These are phyloP conservation scores for Penicillium simplicissimum DNA, from an alignment of 495 filamentous ascomycete species.

Conservation along the genomic window DNA sequence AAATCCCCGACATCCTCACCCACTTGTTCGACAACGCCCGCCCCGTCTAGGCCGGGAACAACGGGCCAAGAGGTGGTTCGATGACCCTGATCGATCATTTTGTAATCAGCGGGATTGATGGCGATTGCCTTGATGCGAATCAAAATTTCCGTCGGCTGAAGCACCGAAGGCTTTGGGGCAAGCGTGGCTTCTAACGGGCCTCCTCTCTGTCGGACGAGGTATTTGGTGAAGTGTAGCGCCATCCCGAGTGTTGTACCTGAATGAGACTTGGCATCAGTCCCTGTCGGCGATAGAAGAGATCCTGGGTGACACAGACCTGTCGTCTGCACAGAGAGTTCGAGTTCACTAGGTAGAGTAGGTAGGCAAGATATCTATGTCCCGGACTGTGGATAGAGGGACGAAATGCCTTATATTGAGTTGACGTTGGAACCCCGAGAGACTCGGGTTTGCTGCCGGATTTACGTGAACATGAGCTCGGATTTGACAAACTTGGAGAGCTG, in stretches of 20 bases:
- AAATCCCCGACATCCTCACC: constrained; percentile 28
- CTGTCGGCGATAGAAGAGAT: background rate
- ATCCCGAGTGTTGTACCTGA: background rate
- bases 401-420: background rate
- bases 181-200: background rate
- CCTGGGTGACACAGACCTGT: background rate
- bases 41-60: constrained; percentile 40
- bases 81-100: constrained; percentile 34
- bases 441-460: background rate
- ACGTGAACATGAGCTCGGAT: background rate
- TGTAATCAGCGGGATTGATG: constrained; percentile 42
- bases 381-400: background rate
- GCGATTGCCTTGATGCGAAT: constrained; percentile 38
- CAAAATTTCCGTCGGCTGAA: constrained; percentile 33
- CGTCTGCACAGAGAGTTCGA: background rate
- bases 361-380: background rate
- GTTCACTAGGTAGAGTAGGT: background rate
- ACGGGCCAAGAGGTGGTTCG: constrained; percentile 35
- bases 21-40: constrained; percentile 39
- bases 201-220: constrained; percentile 6
- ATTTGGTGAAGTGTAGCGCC: constrained; percentile 6
- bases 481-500: background rate
- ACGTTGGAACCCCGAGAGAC: background rate
- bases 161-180: background rate
- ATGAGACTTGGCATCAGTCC: background rate